A percentile compares a stretch with the other conserved stretches of the same genome.
Evolutionary conservation across 2,329 filamentous ascomycete species (phyloP).

Genomic region (Domatiomyces globalis): DNA sequence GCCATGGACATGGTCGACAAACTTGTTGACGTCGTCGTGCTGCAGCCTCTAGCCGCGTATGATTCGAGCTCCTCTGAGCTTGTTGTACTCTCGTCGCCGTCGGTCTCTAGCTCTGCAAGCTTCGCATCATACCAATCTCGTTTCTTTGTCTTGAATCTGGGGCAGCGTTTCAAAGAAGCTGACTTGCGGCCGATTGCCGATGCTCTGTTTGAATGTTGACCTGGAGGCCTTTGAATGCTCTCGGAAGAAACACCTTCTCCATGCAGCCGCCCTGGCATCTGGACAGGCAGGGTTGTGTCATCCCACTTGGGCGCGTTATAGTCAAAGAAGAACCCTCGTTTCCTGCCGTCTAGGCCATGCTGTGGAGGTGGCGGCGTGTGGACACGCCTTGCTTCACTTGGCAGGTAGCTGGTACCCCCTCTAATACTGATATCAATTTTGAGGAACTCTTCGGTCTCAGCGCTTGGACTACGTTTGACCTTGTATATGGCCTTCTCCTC

Average conservation of each 20-base stretch:
- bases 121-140: conserved; percentile 17
- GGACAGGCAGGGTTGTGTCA: not conserved
- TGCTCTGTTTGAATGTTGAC: not conserved
- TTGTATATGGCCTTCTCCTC: conserved; percentile 17
- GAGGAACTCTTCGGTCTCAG: conserved; percentile 17
- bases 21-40: not conserved
- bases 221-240: not conserved
- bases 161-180: not conserved
- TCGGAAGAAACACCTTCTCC: not conserved
- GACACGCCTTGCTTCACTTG: conserved; percentile 18
- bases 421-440: conserved; percentile 18
- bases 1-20: conserved; percentile 1
- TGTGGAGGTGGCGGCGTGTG: conserved; percentile 18
- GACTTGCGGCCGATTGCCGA: not conserved
- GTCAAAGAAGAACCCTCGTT: conserved; percentile 18
- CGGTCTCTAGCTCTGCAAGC: conserved; percentile 12
- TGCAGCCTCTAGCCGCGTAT: not conserved
- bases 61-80: not conserved
- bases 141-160: conserved; percentile 3
- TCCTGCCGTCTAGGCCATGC: conserved; percentile 8
- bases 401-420: conserved; percentile 18
- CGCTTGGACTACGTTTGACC: conserved; percentile 16
- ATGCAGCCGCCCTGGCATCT: not conserved
- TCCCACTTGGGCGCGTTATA: conserved; percentile 12
- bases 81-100: not conserved